A percentile compares a stretch with the other conserved stretches of the same genome.
These are phyloP conservation scores for Neurospora sp. DNA, from an alignment of 495 filamentous ascomycete species.

Conservation along the genomic window DNA sequence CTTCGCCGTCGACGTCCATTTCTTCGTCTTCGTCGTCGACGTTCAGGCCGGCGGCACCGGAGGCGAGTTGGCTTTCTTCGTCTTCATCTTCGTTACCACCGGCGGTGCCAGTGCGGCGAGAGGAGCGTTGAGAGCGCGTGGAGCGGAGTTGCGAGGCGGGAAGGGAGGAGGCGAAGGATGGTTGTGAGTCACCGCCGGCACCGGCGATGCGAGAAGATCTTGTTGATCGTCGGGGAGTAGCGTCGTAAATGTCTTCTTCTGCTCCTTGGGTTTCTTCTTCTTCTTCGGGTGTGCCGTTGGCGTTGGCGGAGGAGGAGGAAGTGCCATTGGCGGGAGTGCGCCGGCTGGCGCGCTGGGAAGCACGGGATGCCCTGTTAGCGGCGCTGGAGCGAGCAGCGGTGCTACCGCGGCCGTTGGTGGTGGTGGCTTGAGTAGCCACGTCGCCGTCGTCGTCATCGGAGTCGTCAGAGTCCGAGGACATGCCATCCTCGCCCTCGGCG, in stretches of 20 bases:
- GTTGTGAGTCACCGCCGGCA: conserved; percentile 24
- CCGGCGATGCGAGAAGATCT: conserved; percentile 8
- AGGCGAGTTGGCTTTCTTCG: conserved; percentile 28
- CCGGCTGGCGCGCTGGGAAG: conserved; percentile 16
- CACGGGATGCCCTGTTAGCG: conserved; percentile 8
- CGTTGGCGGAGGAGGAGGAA: not conserved
- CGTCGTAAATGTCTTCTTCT: conserved; percentile 23
- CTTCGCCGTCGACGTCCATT: conserved; percentile 6
- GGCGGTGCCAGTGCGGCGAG: not conserved
- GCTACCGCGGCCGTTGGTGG: no score
- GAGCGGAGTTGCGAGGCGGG: conserved; percentile 35
- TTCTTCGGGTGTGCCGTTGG: conserved; percentile 8
- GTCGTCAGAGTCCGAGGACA: conserved; percentile 18
- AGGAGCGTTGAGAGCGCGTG: conserved; percentile 14
- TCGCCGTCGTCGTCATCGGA: conserved; percentile 29
- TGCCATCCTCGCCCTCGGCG: conserved; percentile 22
- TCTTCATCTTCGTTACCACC: conserved; percentile 16
- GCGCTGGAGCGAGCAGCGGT: conserved; percentile 9
- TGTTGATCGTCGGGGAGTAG: conserved; percentile 27
- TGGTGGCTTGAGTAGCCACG: conserved; percentile 20
- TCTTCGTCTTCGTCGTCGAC: conserved; percentile 14
- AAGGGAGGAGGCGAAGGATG: conserved; percentile 37
- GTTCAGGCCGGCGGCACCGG: conserved; percentile 24
- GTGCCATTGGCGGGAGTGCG: conserved; percentile 6
- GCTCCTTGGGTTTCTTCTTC: conserved; percentile 8